Conservation (phyloP, 2,329 filamentous ascomycete species). For the Basipetospora sp. region DNA sequence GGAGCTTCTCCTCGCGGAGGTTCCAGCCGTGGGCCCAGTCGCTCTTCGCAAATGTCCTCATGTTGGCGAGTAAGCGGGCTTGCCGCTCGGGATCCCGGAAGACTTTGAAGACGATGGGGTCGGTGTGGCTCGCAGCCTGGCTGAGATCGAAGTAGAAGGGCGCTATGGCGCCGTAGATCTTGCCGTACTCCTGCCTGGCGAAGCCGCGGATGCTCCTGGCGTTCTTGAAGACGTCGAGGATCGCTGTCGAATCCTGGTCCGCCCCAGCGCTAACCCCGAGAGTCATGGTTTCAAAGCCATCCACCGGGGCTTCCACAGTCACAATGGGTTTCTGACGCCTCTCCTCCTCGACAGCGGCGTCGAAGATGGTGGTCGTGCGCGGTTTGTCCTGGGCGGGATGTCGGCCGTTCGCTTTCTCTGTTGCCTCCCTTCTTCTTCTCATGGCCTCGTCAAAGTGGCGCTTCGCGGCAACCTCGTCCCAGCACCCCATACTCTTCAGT, state of each 20-base stretch:
- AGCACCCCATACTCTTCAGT: conserved; percentile 73
- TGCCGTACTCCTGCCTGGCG: conserved; percentile 80
- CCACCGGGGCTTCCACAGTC: conserved; percentile 15
- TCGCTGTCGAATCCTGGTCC: conserved; percentile 32
- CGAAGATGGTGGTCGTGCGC: conserved; percentile 48
- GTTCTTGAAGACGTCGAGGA: conserved; percentile 54
- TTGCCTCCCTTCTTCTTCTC: conserved; percentile 43
- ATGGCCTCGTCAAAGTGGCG: conserved; percentile 62
- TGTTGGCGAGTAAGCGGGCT: conserved; percentile 72
- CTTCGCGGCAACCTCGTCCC: conserved; percentile 79
- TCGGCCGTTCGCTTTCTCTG: conserved; percentile 15
- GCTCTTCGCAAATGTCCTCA: conserved; percentile 63
- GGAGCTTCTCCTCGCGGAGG: conserved; percentile 56
- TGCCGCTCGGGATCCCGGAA: conserved; percentile 83
- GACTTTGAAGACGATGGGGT: conserved; percentile 71
- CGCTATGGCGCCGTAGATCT: conserved; percentile 72
- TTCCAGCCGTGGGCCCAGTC: conserved; percentile 66
- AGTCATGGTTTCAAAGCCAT: conserved; percentile 68
- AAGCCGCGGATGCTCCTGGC: conserved; percentile 68
- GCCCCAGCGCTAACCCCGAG: conserved; percentile 23
- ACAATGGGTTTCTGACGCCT: conserved; percentile 15
- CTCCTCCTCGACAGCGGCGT: conserved; percentile 50
- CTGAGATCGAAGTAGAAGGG: conserved; percentile 80
- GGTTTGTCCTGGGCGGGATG: conserved; percentile 12
- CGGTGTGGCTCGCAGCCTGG: conserved; percentile 54